Conservation (phyloP, 192 early-diverging fungal species). For the Coemansia sp. region DNA sequence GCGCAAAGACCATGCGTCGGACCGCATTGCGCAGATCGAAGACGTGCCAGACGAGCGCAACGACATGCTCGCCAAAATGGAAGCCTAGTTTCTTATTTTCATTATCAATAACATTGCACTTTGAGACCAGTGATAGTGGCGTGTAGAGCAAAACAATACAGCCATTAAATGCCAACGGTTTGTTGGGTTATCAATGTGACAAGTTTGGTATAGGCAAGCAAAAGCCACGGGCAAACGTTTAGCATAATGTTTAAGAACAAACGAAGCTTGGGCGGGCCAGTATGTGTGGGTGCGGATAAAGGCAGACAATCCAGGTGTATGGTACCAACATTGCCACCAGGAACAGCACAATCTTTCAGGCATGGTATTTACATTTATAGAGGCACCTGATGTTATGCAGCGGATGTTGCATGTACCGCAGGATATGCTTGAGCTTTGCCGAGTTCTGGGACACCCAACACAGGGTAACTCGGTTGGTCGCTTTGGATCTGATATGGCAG, state of each 20-base stretch:
- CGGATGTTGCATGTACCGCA: constrained; percentile 50
- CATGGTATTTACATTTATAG: constrained; percentile 67
- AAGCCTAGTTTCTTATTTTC: neutral
- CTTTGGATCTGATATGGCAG: no score
- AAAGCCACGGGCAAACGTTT: no score
- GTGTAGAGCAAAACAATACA: no score
- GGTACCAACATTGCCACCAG: constrained; percentile 62
- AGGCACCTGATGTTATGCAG: constrained; percentile 63
- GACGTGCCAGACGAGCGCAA: constrained; percentile 28
- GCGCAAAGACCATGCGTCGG: constrained; percentile 6
- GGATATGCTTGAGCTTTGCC: constrained; percentile 59
- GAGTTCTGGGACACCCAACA: constrained; percentile 49
- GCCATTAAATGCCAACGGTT: no score
- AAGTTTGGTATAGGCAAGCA: no score
- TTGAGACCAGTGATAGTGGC: no score
- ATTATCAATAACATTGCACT: no score
- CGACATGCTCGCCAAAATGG: constrained; percentile 40
- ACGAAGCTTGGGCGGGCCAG: constrained; percentile 14
- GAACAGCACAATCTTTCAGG: neutral
- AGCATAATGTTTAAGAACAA: no score
- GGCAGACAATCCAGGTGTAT: constrained; percentile 77
- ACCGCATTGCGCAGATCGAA: constrained; percentile 27
- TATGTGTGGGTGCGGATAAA: constrained; percentile 69
- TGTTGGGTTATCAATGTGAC: no score
- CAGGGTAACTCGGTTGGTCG: constrained; percentile 71